phyloP scores from a whole-genome alignment of 73 alveolate species.

The Paramecium biaurelia region DNA sequence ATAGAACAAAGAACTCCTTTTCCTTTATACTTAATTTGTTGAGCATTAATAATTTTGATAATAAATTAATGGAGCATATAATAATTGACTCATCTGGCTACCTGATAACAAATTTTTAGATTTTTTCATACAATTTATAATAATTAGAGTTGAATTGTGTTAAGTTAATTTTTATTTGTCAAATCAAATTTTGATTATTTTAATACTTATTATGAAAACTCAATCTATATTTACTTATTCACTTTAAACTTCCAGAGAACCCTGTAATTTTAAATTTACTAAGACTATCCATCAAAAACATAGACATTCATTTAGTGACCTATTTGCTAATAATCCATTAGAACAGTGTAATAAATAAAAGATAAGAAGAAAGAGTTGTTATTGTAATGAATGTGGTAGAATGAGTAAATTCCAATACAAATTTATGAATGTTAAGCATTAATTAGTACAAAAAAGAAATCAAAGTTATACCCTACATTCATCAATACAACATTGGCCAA shows the following conservation, averaged over 20 bases:
- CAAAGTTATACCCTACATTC: neutral
- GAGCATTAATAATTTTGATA: too few species aligned
- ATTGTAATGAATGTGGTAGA: slow-evolving; percentile 18
- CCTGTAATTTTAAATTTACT: neutral
- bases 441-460: neutral
- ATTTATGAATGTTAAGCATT: neutral
- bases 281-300: neutral
- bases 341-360: neutral
- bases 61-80: too few species aligned
- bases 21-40: too few species aligned
- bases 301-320: neutral
- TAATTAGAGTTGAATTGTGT: too few species aligned
- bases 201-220: neutral
- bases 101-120: too few species aligned
- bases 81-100: too few species aligned
- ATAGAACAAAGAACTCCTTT: too few species aligned
- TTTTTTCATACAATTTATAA: too few species aligned
- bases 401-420: neutral
- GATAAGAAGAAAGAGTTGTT: slow-evolving; percentile 37
- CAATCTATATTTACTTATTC: neutral
- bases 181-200: neutral
- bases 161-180: too few species aligned
- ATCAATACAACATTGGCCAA: neutral
- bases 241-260: neutral
- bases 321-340: neutral